Conservation (phyloP, 1,284 basidiomycete genomes). For the Inonotus obliquus region DNA sequence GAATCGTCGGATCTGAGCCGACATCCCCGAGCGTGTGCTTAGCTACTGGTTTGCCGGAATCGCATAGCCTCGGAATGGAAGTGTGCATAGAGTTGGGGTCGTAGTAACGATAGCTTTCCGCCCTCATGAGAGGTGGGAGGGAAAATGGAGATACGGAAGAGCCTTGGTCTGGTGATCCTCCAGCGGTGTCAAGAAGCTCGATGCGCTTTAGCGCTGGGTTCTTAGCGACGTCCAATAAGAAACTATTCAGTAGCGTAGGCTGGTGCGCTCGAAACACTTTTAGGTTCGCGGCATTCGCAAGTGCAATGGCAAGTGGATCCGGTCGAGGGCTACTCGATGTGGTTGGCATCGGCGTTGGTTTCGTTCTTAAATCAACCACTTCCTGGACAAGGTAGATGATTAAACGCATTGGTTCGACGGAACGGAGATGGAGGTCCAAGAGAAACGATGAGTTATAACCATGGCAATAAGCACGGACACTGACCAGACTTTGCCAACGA, state of each 20-base stretch:
- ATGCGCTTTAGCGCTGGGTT: conserved; percentile 41
- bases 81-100: neutral
- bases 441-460: conserved; percentile 13
- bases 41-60: no score
- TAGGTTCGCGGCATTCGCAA: conserved; percentile 33
- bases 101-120: neutral
- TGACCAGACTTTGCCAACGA: conserved; percentile 11
- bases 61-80: neutral
- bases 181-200: conserved; percentile 31
- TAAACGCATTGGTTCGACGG: neutral
- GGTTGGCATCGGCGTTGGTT: conserved; percentile 31
- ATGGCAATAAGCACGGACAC: conserved; percentile 11
- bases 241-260: conserved; percentile 45
- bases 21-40: neutral
- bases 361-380: conserved; percentile 43
- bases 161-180: neutral
- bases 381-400: conserved; percentile 30
- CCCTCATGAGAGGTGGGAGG: neutral
- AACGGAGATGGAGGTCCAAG: conserved; percentile 2
- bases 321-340: conserved; percentile 8
- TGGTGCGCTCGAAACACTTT: conserved; percentile 40
- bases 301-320: conserved; percentile 30
- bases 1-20: neutral
- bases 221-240: conserved; percentile 38
- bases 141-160: neutral